Percentiles rank a stretch among this genome's conserved stretches.
These are phyloP conservation scores for Leishmania major DNA, from an alignment of 208 protist genomes.

Conservation along the genomic window DNA sequence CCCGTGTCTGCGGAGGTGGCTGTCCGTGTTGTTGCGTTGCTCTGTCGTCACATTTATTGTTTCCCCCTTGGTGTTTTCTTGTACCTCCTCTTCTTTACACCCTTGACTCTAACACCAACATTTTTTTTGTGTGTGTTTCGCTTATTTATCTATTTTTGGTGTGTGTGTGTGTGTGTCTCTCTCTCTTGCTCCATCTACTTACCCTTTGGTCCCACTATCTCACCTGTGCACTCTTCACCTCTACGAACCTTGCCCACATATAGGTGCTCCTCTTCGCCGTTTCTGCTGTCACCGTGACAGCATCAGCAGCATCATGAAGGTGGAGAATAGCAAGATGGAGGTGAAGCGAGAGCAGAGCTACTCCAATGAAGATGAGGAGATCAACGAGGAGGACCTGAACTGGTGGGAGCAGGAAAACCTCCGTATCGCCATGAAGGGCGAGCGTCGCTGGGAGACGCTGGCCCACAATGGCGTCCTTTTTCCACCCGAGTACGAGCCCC, in stretches of 20 bases:
- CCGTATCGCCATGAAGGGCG: slow-evolving; percentile 62
- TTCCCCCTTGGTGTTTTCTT: neutral
- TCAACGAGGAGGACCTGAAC: slow-evolving; percentile 59
- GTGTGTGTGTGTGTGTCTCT: neutral
- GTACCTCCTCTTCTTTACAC: neutral
- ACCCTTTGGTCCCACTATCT: neutral
- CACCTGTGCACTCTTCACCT: neutral
- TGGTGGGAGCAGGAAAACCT: slow-evolving; percentile 91
- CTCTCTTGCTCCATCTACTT: neutral
- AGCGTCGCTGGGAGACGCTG: slow-evolving; percentile 95
- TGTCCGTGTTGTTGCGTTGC: neutral
- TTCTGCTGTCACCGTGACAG: neutral
- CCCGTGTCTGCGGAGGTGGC: neutral
- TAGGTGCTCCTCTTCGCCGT: neutral
- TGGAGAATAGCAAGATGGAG: slow-evolving; percentile 30
- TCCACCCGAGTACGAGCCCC: slow-evolving; percentile 95
- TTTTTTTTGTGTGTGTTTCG: neutral
- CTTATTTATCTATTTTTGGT: neutral
- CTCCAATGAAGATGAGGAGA: slow-evolving; percentile 54
- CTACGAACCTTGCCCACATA: neutral
- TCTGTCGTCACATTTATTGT: neutral
- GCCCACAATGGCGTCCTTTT: slow-evolving; percentile 98
- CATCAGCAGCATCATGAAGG: slow-evolving; percentile 36
- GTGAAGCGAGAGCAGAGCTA: slow-evolving; percentile 38
- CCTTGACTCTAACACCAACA: neutral